Conservation (phyloP, 495 filamentous ascomycete genomes). For the Elaphomyces granulatus region DNA sequence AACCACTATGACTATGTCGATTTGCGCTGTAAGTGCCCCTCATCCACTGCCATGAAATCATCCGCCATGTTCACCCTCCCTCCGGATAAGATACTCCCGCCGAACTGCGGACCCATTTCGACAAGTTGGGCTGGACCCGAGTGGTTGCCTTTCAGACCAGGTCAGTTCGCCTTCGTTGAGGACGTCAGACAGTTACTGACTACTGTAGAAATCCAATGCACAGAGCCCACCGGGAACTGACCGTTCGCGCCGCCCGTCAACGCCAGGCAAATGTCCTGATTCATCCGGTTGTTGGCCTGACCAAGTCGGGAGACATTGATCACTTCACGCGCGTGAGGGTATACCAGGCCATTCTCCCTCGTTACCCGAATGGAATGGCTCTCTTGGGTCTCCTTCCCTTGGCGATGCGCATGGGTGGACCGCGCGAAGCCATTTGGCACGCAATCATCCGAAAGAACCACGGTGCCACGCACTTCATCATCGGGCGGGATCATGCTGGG, state of each 20-base stretch:
- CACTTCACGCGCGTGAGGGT: constrained; percentile 98
- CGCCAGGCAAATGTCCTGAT: constrained; percentile 98
- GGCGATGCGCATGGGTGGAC: constrained; percentile 98
- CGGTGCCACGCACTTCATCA: constrained; percentile 98
- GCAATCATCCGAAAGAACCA: constrained; percentile 99
- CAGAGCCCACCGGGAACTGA: constrained; percentile 91
- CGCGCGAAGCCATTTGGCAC: constrained; percentile 98
- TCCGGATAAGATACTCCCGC: constrained; percentile 64
- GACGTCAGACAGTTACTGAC: not conserved
- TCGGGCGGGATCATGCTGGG: constrained; percentile 93
- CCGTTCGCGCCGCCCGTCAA: constrained; percentile 85
- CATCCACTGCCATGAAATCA: not conserved
- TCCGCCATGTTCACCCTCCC: too few species aligned
- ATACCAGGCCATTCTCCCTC: constrained; percentile 90
- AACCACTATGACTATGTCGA: constrained; percentile 99
- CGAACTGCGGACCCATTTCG: constrained; percentile 89
- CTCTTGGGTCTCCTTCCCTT: constrained; percentile 89
- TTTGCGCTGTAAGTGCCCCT: constrained; percentile 63
- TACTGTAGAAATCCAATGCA: constrained; percentile 85
- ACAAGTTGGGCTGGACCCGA: constrained; percentile 94
- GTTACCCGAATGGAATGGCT: constrained; percentile 99
- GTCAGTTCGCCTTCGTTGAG: too few species aligned
- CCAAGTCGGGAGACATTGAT: constrained; percentile 97
- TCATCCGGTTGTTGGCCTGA: constrained; percentile 95
- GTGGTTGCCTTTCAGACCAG: constrained; percentile 97